Evolutionary conservation across 495 filamentous ascomycete genomes (phyloP).

Genomic region (Daldinia decipiens): DNA sequence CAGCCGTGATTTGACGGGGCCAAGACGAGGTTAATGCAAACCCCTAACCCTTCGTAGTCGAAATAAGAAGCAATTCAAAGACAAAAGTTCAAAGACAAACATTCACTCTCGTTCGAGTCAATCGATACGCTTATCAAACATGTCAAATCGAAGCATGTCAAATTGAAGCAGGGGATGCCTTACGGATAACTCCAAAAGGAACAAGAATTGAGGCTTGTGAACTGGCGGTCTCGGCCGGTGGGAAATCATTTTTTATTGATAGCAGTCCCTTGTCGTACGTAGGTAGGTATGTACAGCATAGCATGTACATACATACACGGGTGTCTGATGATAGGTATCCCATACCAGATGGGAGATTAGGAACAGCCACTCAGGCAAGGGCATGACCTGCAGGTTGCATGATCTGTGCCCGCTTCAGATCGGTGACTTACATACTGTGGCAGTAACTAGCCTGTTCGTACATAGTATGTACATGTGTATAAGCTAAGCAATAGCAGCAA

Average conservation of each 20-base stretch:
- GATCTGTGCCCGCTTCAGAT: constrained; percentile 29
- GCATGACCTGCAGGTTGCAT: constrained; percentile 34
- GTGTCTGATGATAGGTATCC: constrained; percentile 17
- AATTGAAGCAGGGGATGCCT: constrained; percentile 21
- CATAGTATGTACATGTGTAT: not conserved
- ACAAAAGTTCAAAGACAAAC: constrained; percentile 14
- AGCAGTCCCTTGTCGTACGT: constrained; percentile 4
- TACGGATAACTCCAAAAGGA: not conserved
- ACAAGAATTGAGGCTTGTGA: constrained; percentile 3
- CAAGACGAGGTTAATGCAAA: constrained; percentile 28
- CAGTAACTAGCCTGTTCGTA: not conserved
- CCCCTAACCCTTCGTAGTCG: constrained; percentile 22
- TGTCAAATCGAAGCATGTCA: constrained; percentile 35
- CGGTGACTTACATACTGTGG: constrained; percentile 16
- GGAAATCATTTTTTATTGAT: constrained; percentile 26
- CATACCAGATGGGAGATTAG: constrained; percentile 33
- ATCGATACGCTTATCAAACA: constrained; percentile 39
- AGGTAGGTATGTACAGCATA: not conserved
- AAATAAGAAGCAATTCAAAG: constrained; percentile 43
- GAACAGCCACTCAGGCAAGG: constrained; percentile 37
- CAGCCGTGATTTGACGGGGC: constrained; percentile 4
- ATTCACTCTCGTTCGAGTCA: constrained; percentile 26
- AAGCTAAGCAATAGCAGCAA: not conserved
- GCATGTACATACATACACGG: constrained; percentile 7
- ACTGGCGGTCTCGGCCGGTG: not conserved